Evolutionary conservation across 164 flowering plant species (phyloP).

Genomic region (Echeveria elegans): DNA sequence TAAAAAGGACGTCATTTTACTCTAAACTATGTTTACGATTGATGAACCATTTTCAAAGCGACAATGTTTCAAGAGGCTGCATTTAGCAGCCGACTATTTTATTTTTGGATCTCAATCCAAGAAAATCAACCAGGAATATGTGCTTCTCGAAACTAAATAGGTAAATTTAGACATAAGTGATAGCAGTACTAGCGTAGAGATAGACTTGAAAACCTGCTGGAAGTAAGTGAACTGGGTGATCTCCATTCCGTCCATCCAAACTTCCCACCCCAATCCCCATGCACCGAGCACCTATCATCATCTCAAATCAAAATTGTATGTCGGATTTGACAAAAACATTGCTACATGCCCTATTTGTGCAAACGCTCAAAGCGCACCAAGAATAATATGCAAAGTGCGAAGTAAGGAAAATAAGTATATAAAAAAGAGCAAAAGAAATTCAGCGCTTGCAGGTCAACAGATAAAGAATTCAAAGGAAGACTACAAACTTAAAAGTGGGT

Average conservation of each 20-base stretch:
- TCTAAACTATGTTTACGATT: too few species aligned
- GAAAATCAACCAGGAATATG: neutral
- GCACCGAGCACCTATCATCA: constrained; percentile 88
- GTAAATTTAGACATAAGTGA: constrained; percentile 1
- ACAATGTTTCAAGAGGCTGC: too few species aligned
- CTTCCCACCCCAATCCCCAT: constrained; percentile 99
- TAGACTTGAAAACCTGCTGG: constrained; percentile 64
- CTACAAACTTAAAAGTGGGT: neutral
- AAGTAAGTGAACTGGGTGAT: constrained; percentile 97
- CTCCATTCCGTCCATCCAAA: constrained; percentile 99
- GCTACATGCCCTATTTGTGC: neutral
- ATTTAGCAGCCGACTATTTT: too few species aligned
- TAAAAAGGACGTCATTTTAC: too few species aligned
- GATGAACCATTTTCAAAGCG: too few species aligned
- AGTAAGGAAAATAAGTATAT: neutral
- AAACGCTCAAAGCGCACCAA: neutral
- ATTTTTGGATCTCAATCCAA: too few species aligned
- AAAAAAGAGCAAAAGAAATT: neutral
- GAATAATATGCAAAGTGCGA: neutral
- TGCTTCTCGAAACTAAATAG: neutral
- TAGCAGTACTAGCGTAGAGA: neutral
- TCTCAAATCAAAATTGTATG: constrained; percentile 4
- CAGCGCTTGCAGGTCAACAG: neutral
- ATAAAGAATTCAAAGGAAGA: neutral
- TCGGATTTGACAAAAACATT: neutral